Base-by-base conservation (phyloP, 2,329 filamentous ascomycete genomes). In the Septoria petroselini region DNA sequence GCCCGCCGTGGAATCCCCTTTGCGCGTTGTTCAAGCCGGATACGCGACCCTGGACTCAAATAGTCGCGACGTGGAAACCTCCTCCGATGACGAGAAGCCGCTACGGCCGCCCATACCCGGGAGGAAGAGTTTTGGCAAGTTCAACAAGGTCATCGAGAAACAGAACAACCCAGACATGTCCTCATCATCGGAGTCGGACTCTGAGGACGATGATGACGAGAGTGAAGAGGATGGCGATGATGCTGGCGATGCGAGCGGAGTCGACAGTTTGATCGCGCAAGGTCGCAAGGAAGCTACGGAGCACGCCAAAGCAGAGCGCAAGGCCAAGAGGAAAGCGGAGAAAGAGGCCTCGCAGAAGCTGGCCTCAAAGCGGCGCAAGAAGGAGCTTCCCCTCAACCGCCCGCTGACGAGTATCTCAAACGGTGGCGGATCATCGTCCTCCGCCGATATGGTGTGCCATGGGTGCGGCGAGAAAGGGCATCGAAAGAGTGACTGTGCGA, bases 361-460 rank as follows among this genome's bases (percentile, higher is more conserved):
- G 14, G 77, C 80, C 6, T 78, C 81, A 34, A 76, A 78, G 63
- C 73, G 82, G 37, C 77, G 80, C 60, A 82, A 82, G 66, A 85
- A 84, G 65, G 80, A 85, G 48, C 75, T 87, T 43, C 83, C 84
- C 53, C 69, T 88, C 48, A 84, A 84, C 62, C 75, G 75, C n/a
- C 56, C 61, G 6, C 42, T 33, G 19, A 60, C 51, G 23, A 62
- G 62, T 1, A 80, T 88, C 39, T 86, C 83, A 31, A 66, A 68
- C 33, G 64, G 66, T 55, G 66, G 49, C 4, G 49, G 53, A 25
- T 23, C 17, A 3, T 39, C 43, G 29, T 58, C 58, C 68, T 54
- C 52, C 52, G 64, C 38, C 56, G 53, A 58, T 37, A 68, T 77
- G 40, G 73, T 71, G 35, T 88, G 85, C 64, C 80, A 78, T 66